A percentile compares a stretch with the other conserved stretches of the same genome.
Conservation (phyloP, 305 asterid species). For the Nicotiana rustica region DNA sequence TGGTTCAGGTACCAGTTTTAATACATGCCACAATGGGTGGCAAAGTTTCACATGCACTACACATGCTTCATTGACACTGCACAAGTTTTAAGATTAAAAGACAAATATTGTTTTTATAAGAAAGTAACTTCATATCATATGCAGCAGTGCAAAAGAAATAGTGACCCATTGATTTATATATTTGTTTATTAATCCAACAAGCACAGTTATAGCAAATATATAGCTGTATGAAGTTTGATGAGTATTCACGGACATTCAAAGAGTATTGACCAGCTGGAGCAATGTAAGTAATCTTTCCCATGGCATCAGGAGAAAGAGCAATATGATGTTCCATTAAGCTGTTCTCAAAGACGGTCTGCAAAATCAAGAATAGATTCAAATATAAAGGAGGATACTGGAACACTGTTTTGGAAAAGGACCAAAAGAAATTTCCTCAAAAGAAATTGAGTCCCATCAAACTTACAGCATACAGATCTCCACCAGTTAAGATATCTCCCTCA, state of each 20-base stretch:
- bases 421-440: not conserved
- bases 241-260: slow-evolving; percentile 60
- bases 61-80: not conserved
- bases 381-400: slow-evolving; percentile 7
- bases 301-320: slow-evolving; percentile 93
- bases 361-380: slow-evolving; percentile 17
- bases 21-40: not conserved
- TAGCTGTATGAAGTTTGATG: not conserved
- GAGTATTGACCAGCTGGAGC: slow-evolving; percentile 96
- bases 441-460: slow-evolving; percentile 43
- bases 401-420: slow-evolving; percentile 14
- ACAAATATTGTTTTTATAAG: not conserved
- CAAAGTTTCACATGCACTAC: not conserved
- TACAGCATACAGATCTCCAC: slow-evolving; percentile 94
- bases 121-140: not conserved
- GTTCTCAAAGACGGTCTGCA: slow-evolving; percentile 86
- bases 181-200: not conserved
- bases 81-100: not conserved
- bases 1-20: not conserved
- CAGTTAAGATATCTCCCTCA: slow-evolving; percentile 91
- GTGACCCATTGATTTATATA: not conserved
- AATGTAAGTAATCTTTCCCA: slow-evolving; percentile 89
- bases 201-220: not conserved
- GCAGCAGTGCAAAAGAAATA: not conserved
- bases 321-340: slow-evolving; percentile 89